These are phyloP conservation scores for Suaeda aralocaspica DNA, from an alignment of 148 eudicot genomes.

Conservation along the genomic window DNA sequence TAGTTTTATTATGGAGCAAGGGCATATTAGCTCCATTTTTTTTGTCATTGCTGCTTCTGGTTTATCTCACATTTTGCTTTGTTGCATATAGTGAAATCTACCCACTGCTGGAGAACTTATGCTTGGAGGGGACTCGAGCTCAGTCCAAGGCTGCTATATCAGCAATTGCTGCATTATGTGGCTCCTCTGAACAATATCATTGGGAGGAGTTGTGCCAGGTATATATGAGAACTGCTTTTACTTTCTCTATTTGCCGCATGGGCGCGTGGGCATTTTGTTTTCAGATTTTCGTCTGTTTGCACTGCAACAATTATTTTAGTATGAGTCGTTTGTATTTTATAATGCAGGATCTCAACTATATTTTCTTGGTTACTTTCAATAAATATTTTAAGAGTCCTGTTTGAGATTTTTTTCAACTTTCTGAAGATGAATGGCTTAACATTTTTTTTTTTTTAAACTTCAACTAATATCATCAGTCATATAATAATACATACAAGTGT, in stretches of 20 bases:
- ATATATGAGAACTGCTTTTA: slow-evolving; percentile 3
- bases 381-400: neutral
- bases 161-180: slow-evolving; percentile 52
- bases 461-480: too few relatives aligned
- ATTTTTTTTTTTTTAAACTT: neutral
- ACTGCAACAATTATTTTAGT: neutral
- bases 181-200: slow-evolving; percentile 40
- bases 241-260: neutral
- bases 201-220: slow-evolving; percentile 66
- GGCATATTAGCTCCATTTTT: neutral
- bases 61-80: slow-evolving; percentile 23
- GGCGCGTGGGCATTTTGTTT: neutral
- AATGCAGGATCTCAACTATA: neutral
- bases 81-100: slow-evolving; percentile 60
- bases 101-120: slow-evolving; percentile 64
- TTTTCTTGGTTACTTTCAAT: neutral
- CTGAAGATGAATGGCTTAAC: neutral
- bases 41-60: neutral
- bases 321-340: neutral
- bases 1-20: neutral
- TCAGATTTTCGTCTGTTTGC: neutral
- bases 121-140: slow-evolving; percentile 78
- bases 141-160: slow-evolving; percentile 80
- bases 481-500: neutral
- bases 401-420: neutral